Evolutionary conservation across 2,329 filamentous ascomycete genomes (phyloP).

Genomic region (Fusarium duplospermum): DNA sequence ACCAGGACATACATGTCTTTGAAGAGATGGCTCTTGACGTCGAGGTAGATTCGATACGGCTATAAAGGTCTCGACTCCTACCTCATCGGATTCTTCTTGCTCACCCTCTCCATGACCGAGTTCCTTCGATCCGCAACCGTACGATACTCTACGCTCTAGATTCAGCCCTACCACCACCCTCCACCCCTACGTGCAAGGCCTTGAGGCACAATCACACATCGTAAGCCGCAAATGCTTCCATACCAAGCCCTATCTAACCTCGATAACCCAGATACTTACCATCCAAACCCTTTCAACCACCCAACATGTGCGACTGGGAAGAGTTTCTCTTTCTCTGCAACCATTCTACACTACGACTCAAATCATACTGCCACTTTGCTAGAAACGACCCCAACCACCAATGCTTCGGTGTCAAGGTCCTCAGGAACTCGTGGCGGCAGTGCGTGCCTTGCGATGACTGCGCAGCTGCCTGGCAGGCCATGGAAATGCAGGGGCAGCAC

Average conservation of each 20-base stretch:
- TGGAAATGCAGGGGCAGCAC: slow-evolving; percentile 14
- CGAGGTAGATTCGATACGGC: neutral
- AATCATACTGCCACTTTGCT: slow-evolving; percentile 79
- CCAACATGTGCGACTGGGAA: slow-evolving; percentile 77
- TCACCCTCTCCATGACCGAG: neutral
- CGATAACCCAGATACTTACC: neutral
- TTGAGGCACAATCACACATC: neutral
- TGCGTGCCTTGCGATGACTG: slow-evolving; percentile 64
- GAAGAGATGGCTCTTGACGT: neutral
- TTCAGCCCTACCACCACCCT: neutral
- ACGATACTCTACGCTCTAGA: neutral
- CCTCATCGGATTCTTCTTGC: neutral
- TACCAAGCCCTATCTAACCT: neutral
- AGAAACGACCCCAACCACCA: slow-evolving; percentile 78
- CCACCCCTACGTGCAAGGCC: neutral
- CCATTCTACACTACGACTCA: slow-evolving; percentile 69
- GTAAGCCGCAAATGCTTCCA: neutral
- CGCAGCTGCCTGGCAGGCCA: slow-evolving; percentile 28
- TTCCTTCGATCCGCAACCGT: neutral
- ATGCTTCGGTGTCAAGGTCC: slow-evolving; percentile 75
- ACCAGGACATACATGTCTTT: neutral
- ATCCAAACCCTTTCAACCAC: neutral
- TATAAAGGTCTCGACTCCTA: slow-evolving; percentile 24
- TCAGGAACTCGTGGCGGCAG: slow-evolving; percentile 71
- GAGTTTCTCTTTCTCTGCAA: slow-evolving; percentile 75